Evolutionary conservation across 2,329 filamentous ascomycete species (phyloP), one percentile per base, ranked within the genome.

Genomic region (Talaromyces atroroseus): DNA sequence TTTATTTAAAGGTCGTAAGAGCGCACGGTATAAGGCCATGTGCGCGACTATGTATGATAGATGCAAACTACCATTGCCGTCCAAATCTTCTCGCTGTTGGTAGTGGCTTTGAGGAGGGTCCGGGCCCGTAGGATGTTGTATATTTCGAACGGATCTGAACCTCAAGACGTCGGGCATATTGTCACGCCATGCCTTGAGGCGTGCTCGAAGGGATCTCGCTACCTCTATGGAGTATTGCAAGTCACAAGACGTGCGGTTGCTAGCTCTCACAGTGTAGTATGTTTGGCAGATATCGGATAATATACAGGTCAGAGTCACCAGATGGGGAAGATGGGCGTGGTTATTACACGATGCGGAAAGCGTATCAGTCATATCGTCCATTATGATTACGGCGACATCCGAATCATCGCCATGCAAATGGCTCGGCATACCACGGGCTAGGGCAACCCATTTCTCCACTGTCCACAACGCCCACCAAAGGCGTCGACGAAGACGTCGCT

Each of bases 361-460:
- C 49, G 49, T 51, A 14, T 51, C 21, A 8, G 14, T 14, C 24
- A 51, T 51, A 23, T 51, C 49, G 23, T 12, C 5, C 2, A 51
- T 29, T 1, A 12, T 16, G n/a, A 51, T 26, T 23, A 23, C 18
- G n/a, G 49, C 21, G 34, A 51, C 49, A 24, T 51, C 49, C 8
- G 29, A 51, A n/a, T 51, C 34, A 16, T 51, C 49, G 16, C 26
- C 49, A 29, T 51, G 49, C 20, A 51, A 23, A 23, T 51, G 49
- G n/a, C 49, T 51, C 5, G 49, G 49, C 49, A 51, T 51, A 16
- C 49, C 49, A 29, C 49, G 49, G 16, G 49, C 32, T 8, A 51
- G 49, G 12, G 49, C 32, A 26, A 51, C 34, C 49, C 49, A 51
- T 51, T 51, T 51, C 21, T 51, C 49, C 49, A 51, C 42, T 16